Percentiles rank a stretch among this genome's conserved stretches.
phyloP scores from a whole-genome alignment of 2,329 filamentous ascomycete genomes.

The Cercospora zeae-maydis region DNA sequence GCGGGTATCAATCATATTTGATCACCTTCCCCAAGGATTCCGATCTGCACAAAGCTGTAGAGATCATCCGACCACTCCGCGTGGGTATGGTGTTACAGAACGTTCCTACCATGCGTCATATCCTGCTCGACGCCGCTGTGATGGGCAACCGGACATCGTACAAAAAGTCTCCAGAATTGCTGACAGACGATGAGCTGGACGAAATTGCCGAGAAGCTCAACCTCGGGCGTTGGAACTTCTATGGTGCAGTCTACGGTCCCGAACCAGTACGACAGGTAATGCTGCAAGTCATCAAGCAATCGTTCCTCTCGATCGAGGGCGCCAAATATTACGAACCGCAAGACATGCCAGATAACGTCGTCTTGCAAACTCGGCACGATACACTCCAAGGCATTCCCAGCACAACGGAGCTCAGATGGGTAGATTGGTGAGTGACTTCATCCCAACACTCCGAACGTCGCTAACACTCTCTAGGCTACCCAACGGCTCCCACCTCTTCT shows the following conservation, averaged over 20 bases:
- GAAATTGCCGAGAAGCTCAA: constrained; percentile 41
- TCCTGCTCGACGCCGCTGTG: constrained; percentile 46
- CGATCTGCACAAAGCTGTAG: constrained; percentile 48
- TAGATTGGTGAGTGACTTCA: constrained; percentile 43
- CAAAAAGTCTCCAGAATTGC: constrained; percentile 29
- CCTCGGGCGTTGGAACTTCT: constrained; percentile 52
- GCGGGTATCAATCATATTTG: constrained; percentile 38
- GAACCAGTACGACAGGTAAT: constrained; percentile 31
- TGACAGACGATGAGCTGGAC: constrained; percentile 43
- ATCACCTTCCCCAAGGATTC: constrained; percentile 50
- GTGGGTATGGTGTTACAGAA: constrained; percentile 46
- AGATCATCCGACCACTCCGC: constrained; percentile 49
- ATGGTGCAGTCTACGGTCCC: constrained; percentile 45
- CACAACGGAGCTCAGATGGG: constrained; percentile 42
- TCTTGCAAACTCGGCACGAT: constrained; percentile 31
- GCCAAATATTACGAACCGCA: constrained; percentile 44
- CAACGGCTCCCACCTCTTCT: constrained; percentile 53
- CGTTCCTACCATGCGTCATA: constrained; percentile 47
- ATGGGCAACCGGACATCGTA: constrained; percentile 40
- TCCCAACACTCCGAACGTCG: neutral
- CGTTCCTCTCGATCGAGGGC: constrained; percentile 44
- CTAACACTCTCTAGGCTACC: constrained; percentile 33
- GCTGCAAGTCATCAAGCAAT: constrained; percentile 42
- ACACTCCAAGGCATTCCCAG: constrained; percentile 35
- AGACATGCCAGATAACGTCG: constrained; percentile 37